Base-by-base conservation (phyloP, 768 basidiomycete species). In the Boletus patriciae region DNA sequence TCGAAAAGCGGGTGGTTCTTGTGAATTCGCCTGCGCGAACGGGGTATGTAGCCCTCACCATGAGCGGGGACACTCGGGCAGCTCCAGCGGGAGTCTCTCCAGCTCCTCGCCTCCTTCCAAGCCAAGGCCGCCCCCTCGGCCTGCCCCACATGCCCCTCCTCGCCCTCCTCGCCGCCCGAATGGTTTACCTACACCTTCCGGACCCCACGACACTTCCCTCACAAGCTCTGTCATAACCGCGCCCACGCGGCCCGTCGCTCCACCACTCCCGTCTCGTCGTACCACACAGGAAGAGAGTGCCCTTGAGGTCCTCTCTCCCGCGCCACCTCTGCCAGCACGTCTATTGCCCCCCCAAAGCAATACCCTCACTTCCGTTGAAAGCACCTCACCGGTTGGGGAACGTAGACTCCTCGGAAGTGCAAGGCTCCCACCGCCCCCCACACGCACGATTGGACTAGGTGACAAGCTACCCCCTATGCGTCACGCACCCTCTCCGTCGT, bases 381-480 rank as follows among this genome's bases (percentile, higher is more conserved):
- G 59, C 2, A 60, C 66, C 6, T 64, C 67, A 2, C 52, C 50
- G 25, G 48, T 31, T 12, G 58, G 50, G 4, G 71, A 69, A 51
- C 73, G 73, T 21, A 72, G 66, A 61, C 38, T 55, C 27, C 31
- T 64, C 10, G 65, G 66, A n/a, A 25, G 62, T 69, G 42, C 69
- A 36, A 79, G 71, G 55, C 79, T 86, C 23, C 87, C 82, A 0
- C 90, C 90, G 0, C 90, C 90, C 0, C 90, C 90, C 0, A 88
- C 84, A 0, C 86, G 90, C 6, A 86, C 76, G 0, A 90, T 91
- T 44, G 87, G 74, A 1, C 75, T 80, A 0, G 86, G 87, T 1
- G 86, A 86, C 61, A 89, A 83, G 62, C 77, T 90, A 16, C 89
- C 90, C 7, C 81, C 86, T 3, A 68, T 82, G 25, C 80, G 86